These are phyloP conservation scores for Dictyostelium capitatum DNA, from an alignment of 78 protist species.

Conservation along the genomic window DNA sequence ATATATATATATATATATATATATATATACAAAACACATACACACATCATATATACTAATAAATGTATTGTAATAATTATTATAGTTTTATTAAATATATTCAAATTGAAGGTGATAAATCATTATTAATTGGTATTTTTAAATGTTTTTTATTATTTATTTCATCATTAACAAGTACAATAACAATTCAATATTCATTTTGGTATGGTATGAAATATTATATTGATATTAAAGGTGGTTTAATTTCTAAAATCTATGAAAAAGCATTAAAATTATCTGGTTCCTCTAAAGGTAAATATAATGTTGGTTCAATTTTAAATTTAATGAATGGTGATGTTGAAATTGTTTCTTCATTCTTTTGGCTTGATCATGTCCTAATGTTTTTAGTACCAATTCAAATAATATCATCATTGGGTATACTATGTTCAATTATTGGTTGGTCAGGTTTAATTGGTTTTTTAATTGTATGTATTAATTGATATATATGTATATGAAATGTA, in stretches of 20 bases:
- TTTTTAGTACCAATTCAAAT: conserved; percentile 46
- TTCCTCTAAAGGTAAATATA: background rate
- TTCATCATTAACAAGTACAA: background rate
- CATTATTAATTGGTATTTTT: background rate
- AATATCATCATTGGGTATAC: conserved; percentile 10
- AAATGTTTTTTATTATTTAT: conserved; percentile 13
- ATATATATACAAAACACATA: background rate
- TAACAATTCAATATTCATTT: conserved; percentile 27
- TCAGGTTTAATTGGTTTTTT: conserved; percentile 57
- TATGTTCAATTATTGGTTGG: conserved; percentile 39
- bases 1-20: background rate
- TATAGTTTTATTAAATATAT: background rate
- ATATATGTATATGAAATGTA: background rate
- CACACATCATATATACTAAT: background rate
- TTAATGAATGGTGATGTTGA: conserved; percentile 22
- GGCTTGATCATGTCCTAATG: background rate
- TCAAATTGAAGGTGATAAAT: background rate
- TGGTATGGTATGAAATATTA: conserved; percentile 40
- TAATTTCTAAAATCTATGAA: background rate
- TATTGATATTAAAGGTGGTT: conserved; percentile 12
- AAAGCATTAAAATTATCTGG: conserved; percentile 14
- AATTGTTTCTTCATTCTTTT: conserved; percentile 5
- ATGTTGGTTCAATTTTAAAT: conserved; percentile 25
- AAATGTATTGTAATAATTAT: too few relatives aligned
- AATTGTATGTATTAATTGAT: background rate